Base-by-base conservation (phyloP, 164 flowering plant genomes). In the Stephania yunnanensis region DNA sequence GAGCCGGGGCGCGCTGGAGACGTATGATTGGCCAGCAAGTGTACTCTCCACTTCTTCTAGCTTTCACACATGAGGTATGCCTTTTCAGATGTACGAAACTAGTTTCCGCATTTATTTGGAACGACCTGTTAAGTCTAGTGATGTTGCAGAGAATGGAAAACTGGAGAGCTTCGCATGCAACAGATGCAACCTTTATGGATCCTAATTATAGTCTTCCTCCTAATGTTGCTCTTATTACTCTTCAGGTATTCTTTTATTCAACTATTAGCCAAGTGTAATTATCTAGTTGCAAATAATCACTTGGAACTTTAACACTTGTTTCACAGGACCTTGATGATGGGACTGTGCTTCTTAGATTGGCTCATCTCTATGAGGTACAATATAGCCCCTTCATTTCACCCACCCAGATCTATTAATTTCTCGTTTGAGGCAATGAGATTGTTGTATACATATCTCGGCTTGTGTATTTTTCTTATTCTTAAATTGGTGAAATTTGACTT, bases 171-270 rank as follows among this genome's bases (percentile, higher is more conserved):
- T 84, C 91, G 71, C 85, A 80, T 78, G 13, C 78, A 75, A 82
- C 87, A 55, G 81, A 78, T 74, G 76, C 78, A 71, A 81, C 90
- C 66, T 48, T 74, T 12, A 87, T 92, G 89, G 95, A 87, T 79
- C 79, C 89, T 19, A 76, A 74, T 78, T 93, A 93, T 79, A 88
- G 82, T 81, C 82, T 93, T 78, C 98, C 98, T 73, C 86, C 55
- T 52, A 93, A 92, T 84, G 90, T 93, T 69, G 98, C 94, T 78
- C 70, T 93, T 65, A 87, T 93, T 46, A 93, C 97, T 72, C 93
- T 93, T 80, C 87, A 91, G 96, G 98, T 91, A 67, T 78, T 73
- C n/a, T 74, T 69, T 5, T n/a, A 12, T 73, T 36, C 9, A 36
- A 19, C n/a, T 74, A 10, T 53, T 77, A 70, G 29, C 7, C 20